Conservation (phyloP, 2,329 filamentous ascomycete genomes). For the Zalaria obscura region DNA sequence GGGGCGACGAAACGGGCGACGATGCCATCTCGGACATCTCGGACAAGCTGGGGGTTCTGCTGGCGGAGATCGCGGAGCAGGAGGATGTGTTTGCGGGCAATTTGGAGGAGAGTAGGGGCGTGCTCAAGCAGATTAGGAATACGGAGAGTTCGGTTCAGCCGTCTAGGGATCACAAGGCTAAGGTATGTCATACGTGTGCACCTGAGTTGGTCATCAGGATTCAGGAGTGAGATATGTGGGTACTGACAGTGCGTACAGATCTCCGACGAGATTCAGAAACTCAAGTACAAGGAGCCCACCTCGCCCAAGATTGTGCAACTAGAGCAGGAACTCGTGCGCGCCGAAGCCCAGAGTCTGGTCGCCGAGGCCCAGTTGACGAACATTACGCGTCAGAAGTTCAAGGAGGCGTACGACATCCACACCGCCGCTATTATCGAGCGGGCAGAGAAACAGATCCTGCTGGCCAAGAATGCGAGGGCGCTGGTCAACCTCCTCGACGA, state of each 20-base stretch:
- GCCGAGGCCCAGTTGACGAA: slow-evolving; percentile 95
- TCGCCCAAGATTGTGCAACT: slow-evolving; percentile 68
- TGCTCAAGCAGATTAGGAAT: slow-evolving; percentile 87
- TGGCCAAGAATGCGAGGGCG: slow-evolving; percentile 79
- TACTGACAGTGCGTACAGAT: slow-evolving; percentile 32
- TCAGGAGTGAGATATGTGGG: background rate
- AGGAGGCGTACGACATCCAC: slow-evolving; percentile 82
- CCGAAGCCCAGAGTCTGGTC: slow-evolving; percentile 89
- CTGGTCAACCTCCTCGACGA: slow-evolving; percentile 80
- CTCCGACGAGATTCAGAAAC: slow-evolving; percentile 76
- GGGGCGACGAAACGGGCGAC: slow-evolving; percentile 85
- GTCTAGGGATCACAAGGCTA: slow-evolving; percentile 70
- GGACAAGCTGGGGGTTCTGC: slow-evolving; percentile 86
- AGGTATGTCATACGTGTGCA: slow-evolving; percentile 26
- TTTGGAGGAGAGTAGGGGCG: slow-evolving; percentile 67
- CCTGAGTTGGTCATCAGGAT: background rate
- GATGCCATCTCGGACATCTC: slow-evolving; percentile 78
- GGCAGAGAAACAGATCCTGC: slow-evolving; percentile 89
- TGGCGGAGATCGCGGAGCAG: slow-evolving; percentile 87
- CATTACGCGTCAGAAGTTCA: slow-evolving; percentile 88
- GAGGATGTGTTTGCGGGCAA: slow-evolving; percentile 79
- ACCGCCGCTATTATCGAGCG: slow-evolving; percentile 87
- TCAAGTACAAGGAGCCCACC: slow-evolving; percentile 85
- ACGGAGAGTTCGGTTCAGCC: slow-evolving; percentile 93
- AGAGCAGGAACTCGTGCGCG: slow-evolving; percentile 91